phyloP scores from a whole-genome alignment of 305 asterid species.

The Ajuga reptans region DNA sequence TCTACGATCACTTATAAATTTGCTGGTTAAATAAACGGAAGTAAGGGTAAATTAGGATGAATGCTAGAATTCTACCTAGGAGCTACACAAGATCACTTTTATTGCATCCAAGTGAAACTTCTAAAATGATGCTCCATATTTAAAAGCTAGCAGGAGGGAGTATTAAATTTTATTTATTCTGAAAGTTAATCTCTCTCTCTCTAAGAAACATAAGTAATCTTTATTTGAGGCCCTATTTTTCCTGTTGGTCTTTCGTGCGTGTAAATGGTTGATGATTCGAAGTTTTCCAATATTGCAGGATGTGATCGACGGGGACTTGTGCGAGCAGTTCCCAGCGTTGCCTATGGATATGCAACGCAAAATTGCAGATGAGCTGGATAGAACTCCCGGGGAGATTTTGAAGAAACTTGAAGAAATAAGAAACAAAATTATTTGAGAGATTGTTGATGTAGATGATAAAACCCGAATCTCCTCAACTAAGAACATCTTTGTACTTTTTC shows the following conservation, averaged over 20 bases:
- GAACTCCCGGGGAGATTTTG: slow-evolving; percentile 93
- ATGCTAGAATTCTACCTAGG: too few species aligned
- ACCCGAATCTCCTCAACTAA: background rate
- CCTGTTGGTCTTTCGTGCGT: background rate
- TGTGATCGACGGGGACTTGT: slow-evolving; percentile 91
- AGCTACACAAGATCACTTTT: too few species aligned
- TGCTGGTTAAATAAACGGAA: too few species aligned
- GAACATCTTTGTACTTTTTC: background rate
- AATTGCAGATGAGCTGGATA: slow-evolving; percentile 92
- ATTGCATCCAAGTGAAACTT: too few species aligned
- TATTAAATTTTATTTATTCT: too few species aligned
- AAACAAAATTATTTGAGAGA: slow-evolving; percentile 70
- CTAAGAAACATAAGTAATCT: background rate
- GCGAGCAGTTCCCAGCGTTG: slow-evolving; percentile 86
- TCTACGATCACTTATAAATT: too few species aligned
- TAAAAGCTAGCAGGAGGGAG: too few species aligned
- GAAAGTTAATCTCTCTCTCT: too few species aligned
- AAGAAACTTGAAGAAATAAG: slow-evolving; percentile 90
- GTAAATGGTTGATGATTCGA: slow-evolving; percentile 8
- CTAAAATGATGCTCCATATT: too few species aligned
- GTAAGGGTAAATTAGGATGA: too few species aligned
- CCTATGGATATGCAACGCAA: slow-evolving; percentile 95
- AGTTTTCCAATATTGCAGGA: slow-evolving; percentile 46
- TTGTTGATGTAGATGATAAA: slow-evolving; percentile 16
- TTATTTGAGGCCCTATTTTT: background rate